These are phyloP conservation scores for Sphagnum contortum DNA, from an alignment of 225 moss, liverwort and hornwort genomes.

Conservation along the genomic window DNA sequence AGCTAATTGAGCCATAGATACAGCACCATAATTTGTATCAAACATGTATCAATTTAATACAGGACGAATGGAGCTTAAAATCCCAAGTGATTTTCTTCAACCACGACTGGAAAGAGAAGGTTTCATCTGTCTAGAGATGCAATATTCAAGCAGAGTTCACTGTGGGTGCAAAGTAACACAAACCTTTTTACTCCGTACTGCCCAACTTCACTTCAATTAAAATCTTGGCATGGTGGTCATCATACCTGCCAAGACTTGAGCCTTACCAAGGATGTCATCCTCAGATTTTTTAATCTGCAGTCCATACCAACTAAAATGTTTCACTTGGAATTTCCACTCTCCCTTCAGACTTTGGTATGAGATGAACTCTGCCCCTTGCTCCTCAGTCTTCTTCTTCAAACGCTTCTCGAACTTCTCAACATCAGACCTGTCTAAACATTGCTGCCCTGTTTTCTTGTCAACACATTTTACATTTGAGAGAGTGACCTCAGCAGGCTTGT, in stretches of 20 bases:
- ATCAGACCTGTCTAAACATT: conserved; percentile 73
- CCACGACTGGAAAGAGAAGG: too few species aligned
- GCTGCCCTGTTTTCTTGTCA: conserved; percentile 96
- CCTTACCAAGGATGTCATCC: conserved; percentile 41
- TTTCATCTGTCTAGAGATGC: too few species aligned
- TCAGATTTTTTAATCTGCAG: conserved; percentile 70
- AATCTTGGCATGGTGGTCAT: too few species aligned
- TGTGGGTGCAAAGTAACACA: too few species aligned
- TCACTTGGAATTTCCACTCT: conserved; percentile 91
- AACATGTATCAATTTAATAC: too few species aligned
- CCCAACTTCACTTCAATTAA: too few species aligned
- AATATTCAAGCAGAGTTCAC: too few species aligned
- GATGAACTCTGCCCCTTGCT: conserved; percentile 84
- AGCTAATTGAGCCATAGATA: too few species aligned
- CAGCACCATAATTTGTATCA: too few species aligned
- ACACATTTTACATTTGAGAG: conserved; percentile 84
- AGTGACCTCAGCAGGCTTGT: conserved; percentile 90
- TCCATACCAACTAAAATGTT: conserved; percentile 97
- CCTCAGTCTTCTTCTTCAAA: conserved; percentile 93
- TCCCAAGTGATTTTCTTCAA: too few species aligned
- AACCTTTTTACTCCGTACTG: too few species aligned
- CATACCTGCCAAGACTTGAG: conserved; percentile 27
- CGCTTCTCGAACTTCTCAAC: conserved; percentile 92
- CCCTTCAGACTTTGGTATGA: conserved; percentile 72
- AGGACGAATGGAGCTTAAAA: too few species aligned